phyloP scores from a whole-genome alignment of 2,329 filamentous ascomycete species.

The Pezicula neosporulosa region DNA sequence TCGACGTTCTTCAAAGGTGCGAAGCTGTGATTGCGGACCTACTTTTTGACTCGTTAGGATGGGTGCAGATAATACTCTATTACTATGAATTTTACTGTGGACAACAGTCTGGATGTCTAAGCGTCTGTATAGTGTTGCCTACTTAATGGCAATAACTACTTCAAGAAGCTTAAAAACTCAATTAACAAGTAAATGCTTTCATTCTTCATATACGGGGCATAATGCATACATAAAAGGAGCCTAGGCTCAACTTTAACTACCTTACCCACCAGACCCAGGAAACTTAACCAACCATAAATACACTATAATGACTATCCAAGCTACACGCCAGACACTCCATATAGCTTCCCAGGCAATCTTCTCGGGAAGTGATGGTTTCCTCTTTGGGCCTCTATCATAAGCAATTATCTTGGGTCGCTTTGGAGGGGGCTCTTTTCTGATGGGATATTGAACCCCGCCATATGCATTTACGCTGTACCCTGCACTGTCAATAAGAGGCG shows the following conservation, averaged over 20 bases:
- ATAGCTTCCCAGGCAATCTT: slow-evolving; percentile 58
- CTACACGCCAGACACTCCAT: slow-evolving; percentile 58
- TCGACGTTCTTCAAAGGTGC: too few relatives aligned
- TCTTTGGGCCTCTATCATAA: slow-evolving; percentile 11
- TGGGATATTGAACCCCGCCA: not conserved
- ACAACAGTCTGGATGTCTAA: too few relatives aligned
- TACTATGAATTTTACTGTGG: too few relatives aligned
- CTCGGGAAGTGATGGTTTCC: slow-evolving; percentile 33
- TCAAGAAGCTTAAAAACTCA: too few relatives aligned
- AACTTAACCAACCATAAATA: slow-evolving; percentile 65
- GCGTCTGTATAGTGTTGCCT: too few relatives aligned
- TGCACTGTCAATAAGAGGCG: slow-evolving; percentile 11
- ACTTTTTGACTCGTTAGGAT: too few relatives aligned
- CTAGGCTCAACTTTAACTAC: not conserved
- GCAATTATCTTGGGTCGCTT: not conserved
- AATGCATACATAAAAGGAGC: too few relatives aligned
- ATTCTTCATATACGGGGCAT: too few relatives aligned
- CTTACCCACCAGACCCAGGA: not conserved
- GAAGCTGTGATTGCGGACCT: too few relatives aligned
- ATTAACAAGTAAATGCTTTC: too few relatives aligned
- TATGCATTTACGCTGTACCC: slow-evolving; percentile 6
- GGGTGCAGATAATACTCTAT: too few relatives aligned
- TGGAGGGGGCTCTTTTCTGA: not conserved
- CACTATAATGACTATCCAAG: slow-evolving; percentile 57
- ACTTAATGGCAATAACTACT: too few relatives aligned